Conservation (phyloP, 768 basidiomycete genomes). For the Pholiota microspora region DNA sequence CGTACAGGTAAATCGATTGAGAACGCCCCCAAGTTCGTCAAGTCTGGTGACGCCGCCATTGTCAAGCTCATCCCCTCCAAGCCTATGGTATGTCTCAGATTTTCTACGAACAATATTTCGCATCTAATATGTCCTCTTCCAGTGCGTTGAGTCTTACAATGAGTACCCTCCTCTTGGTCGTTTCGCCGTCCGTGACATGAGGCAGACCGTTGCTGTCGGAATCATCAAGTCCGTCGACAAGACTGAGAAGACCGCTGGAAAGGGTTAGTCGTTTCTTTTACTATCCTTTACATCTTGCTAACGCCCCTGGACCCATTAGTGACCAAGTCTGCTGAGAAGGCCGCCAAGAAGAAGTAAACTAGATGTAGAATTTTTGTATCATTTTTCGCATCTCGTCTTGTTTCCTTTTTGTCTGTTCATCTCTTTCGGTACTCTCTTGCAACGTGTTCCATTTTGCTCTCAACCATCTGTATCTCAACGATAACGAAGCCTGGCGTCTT, state of each 20-base stretch:
- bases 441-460: slow-evolving; percentile 27
- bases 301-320: slow-evolving; percentile 39
- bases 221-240: slow-evolving; percentile 98
- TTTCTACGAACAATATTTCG: neutral
- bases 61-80: slow-evolving; percentile 96
- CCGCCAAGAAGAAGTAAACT: slow-evolving; percentile 91
- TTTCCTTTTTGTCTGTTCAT: slow-evolving; percentile 39
- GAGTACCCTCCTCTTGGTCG: slow-evolving; percentile 99
- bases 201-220: slow-evolving; percentile 98
- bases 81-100: slow-evolving; percentile 64
- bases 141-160: slow-evolving; percentile 73
- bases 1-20: slow-evolving; percentile 95
- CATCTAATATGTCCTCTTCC: neutral
- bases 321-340: slow-evolving; percentile 96
- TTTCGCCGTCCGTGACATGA: slow-evolving; percentile 99
- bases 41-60: slow-evolving; percentile 99
- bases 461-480: slow-evolving; percentile 45
- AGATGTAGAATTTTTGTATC: slow-evolving; percentile 73
- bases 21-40: slow-evolving; percentile 92
- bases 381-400: slow-evolving; percentile 50
- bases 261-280: slow-evolving; percentile 52
- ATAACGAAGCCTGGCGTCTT: slow-evolving; percentile 26
- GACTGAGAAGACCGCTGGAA: slow-evolving; percentile 85
- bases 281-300: neutral
- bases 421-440: slow-evolving; percentile 39